Conservation (phyloP, 352 stramenopile species). For the Globisporangium splendens region DNA sequence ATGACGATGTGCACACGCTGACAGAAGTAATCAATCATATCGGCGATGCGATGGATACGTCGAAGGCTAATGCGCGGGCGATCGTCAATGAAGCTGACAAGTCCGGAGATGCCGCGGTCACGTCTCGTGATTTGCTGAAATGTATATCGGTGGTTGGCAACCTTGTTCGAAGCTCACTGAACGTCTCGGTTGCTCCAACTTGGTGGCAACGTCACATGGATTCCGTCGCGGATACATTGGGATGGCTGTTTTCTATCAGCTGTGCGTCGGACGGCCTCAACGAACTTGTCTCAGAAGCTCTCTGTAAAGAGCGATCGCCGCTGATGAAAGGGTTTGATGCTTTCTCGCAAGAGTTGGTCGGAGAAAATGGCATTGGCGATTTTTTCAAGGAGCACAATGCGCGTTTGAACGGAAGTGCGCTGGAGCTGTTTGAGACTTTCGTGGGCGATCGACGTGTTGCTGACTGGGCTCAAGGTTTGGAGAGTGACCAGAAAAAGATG, state of each 20-base stretch:
- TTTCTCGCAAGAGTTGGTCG: conserved; percentile 24
- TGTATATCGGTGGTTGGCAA: conserved; percentile 45
- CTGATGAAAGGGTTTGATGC: conserved; percentile 28
- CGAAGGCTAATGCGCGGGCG: conserved; percentile 42
- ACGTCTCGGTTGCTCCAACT: conserved; percentile 57
- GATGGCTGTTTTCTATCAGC: conserved; percentile 76
- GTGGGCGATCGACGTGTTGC: conserved; percentile 3
- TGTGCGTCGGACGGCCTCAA: conserved; percentile 66
- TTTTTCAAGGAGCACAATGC: conserved; percentile 22
- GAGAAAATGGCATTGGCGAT: conserved; percentile 14
- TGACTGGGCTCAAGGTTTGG: conserved; percentile 26
- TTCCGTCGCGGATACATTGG: conserved; percentile 41
- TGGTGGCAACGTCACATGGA: conserved; percentile 76
- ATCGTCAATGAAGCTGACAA: conserved; percentile 60
- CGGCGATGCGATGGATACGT: conserved; percentile 45
- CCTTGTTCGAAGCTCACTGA: conserved; percentile 60
- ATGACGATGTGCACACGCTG: conserved; percentile 80
- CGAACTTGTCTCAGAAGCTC: conserved; percentile 60
- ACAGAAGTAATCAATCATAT: conserved; percentile 73
- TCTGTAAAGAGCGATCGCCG: conserved; percentile 46
- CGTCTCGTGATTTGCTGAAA: conserved; percentile 37
- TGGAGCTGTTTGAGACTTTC: conserved; percentile 9
- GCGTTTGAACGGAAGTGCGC: conserved; percentile 13
- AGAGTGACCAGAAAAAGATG: conserved; percentile 25
- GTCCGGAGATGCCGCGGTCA: conserved; percentile 48